phyloP scores from a whole-genome alignment of 805 yeast species.

The Wickerhamiella sergipiensis region DNA sequence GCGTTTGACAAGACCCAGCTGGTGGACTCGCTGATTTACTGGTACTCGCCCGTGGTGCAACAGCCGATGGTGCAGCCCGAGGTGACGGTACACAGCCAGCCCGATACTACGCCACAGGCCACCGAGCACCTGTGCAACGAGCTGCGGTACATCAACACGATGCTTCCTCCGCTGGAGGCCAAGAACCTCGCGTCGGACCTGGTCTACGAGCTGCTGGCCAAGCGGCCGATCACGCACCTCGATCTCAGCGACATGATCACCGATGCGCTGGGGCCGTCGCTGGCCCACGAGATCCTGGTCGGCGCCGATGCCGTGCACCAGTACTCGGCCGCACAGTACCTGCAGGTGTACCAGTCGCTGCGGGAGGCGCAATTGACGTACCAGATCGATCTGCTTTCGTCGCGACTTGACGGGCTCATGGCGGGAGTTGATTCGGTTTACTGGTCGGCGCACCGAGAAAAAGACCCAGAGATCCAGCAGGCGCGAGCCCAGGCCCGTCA shows the following conservation, averaged over 20 bases:
- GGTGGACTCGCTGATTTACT: background rate
- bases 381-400: constrained; percentile 5
- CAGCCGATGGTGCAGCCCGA: background rate
- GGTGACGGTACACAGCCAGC: background rate
- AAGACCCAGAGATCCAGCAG: constrained; percentile 1
- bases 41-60: background rate
- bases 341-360: constrained; percentile 15
- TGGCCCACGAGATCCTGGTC: constrained; percentile 12
- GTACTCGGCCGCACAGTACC: constrained; percentile 17
- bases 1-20: constrained; percentile 3
- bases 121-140: constrained; percentile 9
- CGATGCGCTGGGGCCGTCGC: constrained; percentile 14
- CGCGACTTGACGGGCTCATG: background rate
- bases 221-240: constrained; percentile 13
- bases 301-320: constrained; percentile 17
- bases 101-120: background rate
- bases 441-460: background rate
- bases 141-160: constrained; percentile 13
- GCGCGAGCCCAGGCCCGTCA: background rate
- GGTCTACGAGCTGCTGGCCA: constrained; percentile 8
- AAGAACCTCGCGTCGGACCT: constrained; percentile 12
- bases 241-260: constrained; percentile 18
- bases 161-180: constrained; percentile 15
- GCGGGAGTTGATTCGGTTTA: background rate
- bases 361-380: constrained; percentile 15